These are phyloP conservation scores for Stenogyne calaminthoides DNA, from an alignment of 305 asterid species.

Conservation along the genomic window DNA sequence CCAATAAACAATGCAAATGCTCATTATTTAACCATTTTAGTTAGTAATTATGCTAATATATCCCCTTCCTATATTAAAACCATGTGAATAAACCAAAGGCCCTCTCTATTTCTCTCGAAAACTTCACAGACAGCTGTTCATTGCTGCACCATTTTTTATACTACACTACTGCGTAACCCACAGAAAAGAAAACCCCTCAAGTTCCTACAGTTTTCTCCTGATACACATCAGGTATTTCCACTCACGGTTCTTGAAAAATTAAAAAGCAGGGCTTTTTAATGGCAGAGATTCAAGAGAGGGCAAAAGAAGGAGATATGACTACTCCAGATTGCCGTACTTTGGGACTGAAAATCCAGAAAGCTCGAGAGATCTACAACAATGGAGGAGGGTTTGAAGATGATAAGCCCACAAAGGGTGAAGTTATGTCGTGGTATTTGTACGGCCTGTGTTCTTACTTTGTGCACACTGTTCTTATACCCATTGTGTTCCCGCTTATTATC, in stretches of 20 bases:
- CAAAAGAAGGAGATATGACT: constrained; percentile 37
- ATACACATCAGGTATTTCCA: neutral
- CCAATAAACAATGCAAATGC: constrained; percentile 14
- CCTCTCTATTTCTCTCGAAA: constrained; percentile 37
- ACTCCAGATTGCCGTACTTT: constrained; percentile 44
- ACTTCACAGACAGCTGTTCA: constrained; percentile 48
- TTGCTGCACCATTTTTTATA: constrained; percentile 14
- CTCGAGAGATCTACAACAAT: constrained; percentile 33
- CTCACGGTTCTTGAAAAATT: neutral
- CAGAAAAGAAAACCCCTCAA: neutral
- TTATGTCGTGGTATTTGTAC: constrained; percentile 70
- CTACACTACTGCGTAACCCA: neutral
- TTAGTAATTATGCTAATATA: constrained; percentile 8
- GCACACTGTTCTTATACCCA: constrained; percentile 73
- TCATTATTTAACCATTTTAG: constrained; percentile 1
- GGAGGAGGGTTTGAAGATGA: constrained; percentile 51
- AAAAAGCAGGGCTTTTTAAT: constrained; percentile 20
- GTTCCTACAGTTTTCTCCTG: neutral
- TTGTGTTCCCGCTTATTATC: constrained; percentile 74
- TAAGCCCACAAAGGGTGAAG: constrained; percentile 66
- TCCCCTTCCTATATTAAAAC: constrained; percentile 24
- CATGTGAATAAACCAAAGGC: constrained; percentile 33
- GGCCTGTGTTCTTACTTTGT: constrained; percentile 81
- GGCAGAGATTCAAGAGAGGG: constrained; percentile 47
- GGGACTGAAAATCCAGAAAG: constrained; percentile 41